Base-by-base conservation (phyloP, 2,329 filamentous ascomycete genomes). In the Colletotrichum scovillei region DNA sequence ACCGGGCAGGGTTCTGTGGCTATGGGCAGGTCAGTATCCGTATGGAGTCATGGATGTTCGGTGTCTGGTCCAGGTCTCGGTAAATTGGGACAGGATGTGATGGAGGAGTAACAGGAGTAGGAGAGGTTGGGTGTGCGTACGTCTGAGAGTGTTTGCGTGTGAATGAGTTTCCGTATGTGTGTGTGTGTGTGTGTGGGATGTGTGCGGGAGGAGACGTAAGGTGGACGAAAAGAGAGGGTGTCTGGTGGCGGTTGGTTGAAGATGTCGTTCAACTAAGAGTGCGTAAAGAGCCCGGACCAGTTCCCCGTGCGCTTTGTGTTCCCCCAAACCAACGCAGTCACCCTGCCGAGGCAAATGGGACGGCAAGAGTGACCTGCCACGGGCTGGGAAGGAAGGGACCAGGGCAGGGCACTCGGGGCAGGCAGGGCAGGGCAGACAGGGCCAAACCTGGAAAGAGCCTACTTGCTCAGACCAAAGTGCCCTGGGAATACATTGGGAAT, bases 251-350 rank as follows among this genome's bases (percentile, higher is more conserved):
- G 64, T 35, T 63, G 56, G 56, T 63, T 72, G 69, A 72, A 72
- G 71, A 73, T 73, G 71, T 71, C 67, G 71, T 73, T 63, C 67
- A 70, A 73, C 62, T 68, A 72, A 72, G 69, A 67, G 66, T 63
- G 65, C 58, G 35, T 28, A 26, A 49, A 58, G 64, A 66, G 52
- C 67, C 67, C 67, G 67, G 67, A 42, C 67, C 67, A 69, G 68
- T 67, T 71, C 68, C 63, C 68, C 68, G 68, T 67, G 64, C 58
- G 63, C 52, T 57, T 52, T 57, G 63, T 57, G 52, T 30, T 65
- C 63, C 63, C 52, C 52, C 63, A 46, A 57, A 56, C 63, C 63
- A 65, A 65, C 63, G 32, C 32, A 46, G 32, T 46, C 63, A 65
- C 19, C 63, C 30, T 42, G 32, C 52, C 63, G 63, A 65, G 63